These are phyloP conservation scores for Euphorbia pulcherrima DNA, from an alignment of 345 rosid species.

Conservation along the genomic window DNA sequence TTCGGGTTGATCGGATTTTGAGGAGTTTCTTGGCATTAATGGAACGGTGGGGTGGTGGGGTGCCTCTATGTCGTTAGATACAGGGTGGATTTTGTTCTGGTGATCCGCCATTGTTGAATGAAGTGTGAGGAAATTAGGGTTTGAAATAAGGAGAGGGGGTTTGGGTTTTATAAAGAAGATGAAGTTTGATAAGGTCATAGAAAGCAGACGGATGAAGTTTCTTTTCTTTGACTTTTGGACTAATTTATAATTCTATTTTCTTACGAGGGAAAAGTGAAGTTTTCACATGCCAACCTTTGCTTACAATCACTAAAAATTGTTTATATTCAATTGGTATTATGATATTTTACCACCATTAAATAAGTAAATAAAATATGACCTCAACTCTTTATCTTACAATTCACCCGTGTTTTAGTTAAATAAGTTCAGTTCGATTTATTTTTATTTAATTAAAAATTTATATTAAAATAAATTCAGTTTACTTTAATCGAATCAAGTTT, in stretches of 20 bases:
- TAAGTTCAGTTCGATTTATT: neutral
- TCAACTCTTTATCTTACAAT: neutral
- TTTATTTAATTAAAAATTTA: neutral
- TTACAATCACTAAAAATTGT: no score
- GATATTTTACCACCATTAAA: no score
- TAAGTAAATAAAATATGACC: no score
- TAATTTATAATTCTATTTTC: no score
- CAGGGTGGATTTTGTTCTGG: constrained; percentile 63
- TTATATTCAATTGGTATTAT: no score
- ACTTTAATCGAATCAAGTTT: no score
- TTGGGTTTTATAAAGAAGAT: neutral
- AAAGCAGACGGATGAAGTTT: neutral
- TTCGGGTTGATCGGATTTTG: constrained; percentile 47
- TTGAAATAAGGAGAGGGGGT: neutral
- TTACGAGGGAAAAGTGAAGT: no score
- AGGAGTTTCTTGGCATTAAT: constrained; percentile 40
- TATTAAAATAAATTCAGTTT: no score
- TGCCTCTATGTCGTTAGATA: constrained; percentile 48
- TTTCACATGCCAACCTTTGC: neutral
- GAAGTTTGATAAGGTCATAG: constrained; percentile 9
- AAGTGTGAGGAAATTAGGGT: neutral
- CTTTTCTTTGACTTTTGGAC: constrained; percentile 11
- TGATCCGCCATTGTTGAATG: constrained; percentile 40
- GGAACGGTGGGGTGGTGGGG: constrained; percentile 46
- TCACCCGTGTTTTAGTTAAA: neutral